These are phyloP conservation scores for Chytridium lagenaria DNA, from an alignment of 371 early-diverging fungal species.

Conservation along the genomic window DNA sequence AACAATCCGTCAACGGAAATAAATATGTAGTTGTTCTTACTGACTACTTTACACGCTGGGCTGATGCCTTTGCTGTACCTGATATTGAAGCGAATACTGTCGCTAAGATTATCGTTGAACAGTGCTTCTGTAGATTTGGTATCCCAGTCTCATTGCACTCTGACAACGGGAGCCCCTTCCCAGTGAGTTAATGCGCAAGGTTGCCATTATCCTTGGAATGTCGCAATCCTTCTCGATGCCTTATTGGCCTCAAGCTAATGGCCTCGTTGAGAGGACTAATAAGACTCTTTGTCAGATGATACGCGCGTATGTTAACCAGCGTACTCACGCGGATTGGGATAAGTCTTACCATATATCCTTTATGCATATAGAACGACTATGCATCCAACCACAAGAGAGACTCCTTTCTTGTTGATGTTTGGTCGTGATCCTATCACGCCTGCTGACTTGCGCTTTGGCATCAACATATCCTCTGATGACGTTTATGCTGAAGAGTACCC, in stretches of 20 bases:
- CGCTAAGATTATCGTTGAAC: conserved; percentile 10
- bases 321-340: conserved; percentile 21
- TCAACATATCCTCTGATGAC: conserved; percentile 1
- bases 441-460: conserved; percentile 14
- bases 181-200: neutral
- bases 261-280: conserved; percentile 21
- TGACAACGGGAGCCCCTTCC: conserved; percentile 16
- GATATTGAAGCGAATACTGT: conserved; percentile 15
- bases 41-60: conserved; percentile 24
- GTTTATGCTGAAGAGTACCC: conserved; percentile 5
- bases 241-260: conserved; percentile 30
- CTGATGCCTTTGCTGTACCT: too few relatives aligned
- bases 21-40: conserved; percentile 25
- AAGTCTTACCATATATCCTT: conserved; percentile 18
- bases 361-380: conserved; percentile 21
- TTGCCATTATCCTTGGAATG: neutral
- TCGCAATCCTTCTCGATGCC: conserved; percentile 10
- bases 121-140: conserved; percentile 24
- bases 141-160: conserved; percentile 18
- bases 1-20: neutral
- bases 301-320: conserved; percentile 21
- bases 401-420: conserved; percentile 23
- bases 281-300: conserved; percentile 21
- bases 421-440: conserved; percentile 19
- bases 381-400: conserved; percentile 15